Evolutionary conservation across 176 grass and related monocot genomes (phyloP).

Genomic region (Guadua angustifolia): DNA sequence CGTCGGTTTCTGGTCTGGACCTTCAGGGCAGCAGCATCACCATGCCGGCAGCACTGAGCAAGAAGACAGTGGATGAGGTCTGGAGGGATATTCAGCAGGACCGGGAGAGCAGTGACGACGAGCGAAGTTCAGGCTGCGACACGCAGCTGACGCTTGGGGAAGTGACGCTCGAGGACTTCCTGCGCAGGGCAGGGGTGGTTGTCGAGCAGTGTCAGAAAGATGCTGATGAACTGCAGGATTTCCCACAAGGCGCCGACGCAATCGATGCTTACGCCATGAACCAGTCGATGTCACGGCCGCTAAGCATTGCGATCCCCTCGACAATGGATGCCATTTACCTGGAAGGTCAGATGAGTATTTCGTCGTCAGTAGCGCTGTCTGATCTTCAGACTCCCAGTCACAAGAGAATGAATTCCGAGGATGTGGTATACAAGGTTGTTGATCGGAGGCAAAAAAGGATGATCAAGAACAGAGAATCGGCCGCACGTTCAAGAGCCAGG

Average conservation of each 20-base stretch:
- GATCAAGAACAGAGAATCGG: slow-evolving; percentile 38
- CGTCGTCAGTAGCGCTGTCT: slow-evolving; percentile 5
- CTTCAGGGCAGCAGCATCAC: slow-evolving; percentile 16
- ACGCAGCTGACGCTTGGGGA: slow-evolving; percentile 17
- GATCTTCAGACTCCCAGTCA: slow-evolving; percentile 14
- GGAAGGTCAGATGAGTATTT: slow-evolving; percentile 30
- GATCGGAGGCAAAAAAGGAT: slow-evolving; percentile 38
- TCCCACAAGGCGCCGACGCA: slow-evolving; percentile 1
- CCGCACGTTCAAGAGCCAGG: slow-evolving; percentile 37
- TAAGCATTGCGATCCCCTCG: neutral
- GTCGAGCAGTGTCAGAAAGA: neutral
- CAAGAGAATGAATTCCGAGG: neutral
- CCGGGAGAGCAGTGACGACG: neutral
- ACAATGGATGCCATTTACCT: slow-evolving; percentile 9
- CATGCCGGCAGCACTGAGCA: slow-evolving; percentile 3
- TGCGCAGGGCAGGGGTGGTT: slow-evolving; percentile 7
- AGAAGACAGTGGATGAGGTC: slow-evolving; percentile 24
- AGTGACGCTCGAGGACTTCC: slow-evolving; percentile 22
- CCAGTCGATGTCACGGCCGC: neutral
- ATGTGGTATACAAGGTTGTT: slow-evolving; percentile 27
- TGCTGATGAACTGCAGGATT: slow-evolving; percentile 17
- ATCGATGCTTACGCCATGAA: neutral
- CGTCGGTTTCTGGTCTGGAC: slow-evolving; percentile 30
- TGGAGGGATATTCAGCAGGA: slow-evolving; percentile 28
- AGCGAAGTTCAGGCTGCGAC: slow-evolving; percentile 26